Evolutionary conservation across 2,329 filamentous ascomycete species (phyloP), one percentile per base, ranked within the genome.

Genomic region (Xylaria sp.): DNA sequence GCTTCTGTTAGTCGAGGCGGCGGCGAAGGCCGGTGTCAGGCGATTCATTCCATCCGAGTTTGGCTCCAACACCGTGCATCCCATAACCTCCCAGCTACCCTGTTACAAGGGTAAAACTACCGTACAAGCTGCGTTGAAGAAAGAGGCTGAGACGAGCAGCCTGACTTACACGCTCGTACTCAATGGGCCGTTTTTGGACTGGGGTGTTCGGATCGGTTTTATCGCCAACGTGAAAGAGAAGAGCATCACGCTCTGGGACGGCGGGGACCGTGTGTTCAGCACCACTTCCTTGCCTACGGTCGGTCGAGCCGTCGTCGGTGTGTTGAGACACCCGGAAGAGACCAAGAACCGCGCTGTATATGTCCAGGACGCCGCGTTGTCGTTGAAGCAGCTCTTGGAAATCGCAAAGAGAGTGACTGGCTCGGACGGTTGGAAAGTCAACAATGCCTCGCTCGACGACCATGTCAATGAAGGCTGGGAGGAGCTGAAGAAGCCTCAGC

Each of bases 31-130:
- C 0, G 85, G 86, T 9, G 87, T 90, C 6, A 82, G 86, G 72
- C 83, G 87, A 30, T 89, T 90, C 79, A 78, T 90, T 25, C 87
- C 88, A 0, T 86, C 85, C 2, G 88, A 91, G 65, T 90, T 85
- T 53, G 80, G 80, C 32, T 76, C 77, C 8, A 74, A 81, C 76
- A 73, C 82, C 79, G 73, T 81, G 74, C 64, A 78, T 70, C 46
- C 80, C 74, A 75, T 75, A 59, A 70, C 77, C 58, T 70, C 79
- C 62, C 58, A 78, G 1, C 81, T 90, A 0, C 84, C 87, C 0
- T 74, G 87, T 0, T 89, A 87, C 63, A 75, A 74, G 1, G 76
- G 76, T 68, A 91, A 91, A 76, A 58, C 83, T 28, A 74, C 78
- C 6, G 71, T 81, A 2, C 75, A 80, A 46, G 77, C 83, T 1